Evolutionary conservation across 192 early-diverging fungal species (phyloP).

Genomic region (Gonapodya sp.): DNA sequence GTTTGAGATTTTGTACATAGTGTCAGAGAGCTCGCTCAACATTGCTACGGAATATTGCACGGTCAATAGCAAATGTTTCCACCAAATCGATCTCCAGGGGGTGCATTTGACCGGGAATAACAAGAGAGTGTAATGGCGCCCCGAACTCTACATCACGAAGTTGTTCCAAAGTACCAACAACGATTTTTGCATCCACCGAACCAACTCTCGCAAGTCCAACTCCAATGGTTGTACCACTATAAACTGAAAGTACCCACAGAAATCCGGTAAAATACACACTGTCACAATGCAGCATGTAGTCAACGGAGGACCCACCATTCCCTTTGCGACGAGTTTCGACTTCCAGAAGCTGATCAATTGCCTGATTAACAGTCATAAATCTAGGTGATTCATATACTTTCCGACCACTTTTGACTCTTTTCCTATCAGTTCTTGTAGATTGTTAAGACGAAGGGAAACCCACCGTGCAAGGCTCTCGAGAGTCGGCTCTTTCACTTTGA

Average conservation of each 20-base stretch:
- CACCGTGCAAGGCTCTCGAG: slow-evolving; percentile 87
- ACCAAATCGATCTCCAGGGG: slow-evolving; percentile 85
- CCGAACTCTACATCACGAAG: slow-evolving; percentile 84
- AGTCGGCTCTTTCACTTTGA: slow-evolving; percentile 97
- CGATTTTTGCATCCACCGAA: slow-evolving; percentile 68
- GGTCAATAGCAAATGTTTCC: slow-evolving; percentile 61
- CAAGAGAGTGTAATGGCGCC: slow-evolving; percentile 84
- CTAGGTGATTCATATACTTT: slow-evolving; percentile 95
- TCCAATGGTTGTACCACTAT: slow-evolving; percentile 66
- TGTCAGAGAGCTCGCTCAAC: too few species aligned
- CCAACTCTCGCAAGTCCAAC: slow-evolving; percentile 91
- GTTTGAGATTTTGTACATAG: too few species aligned
- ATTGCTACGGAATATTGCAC: slow-evolving; percentile 28
- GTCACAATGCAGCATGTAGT: background rate
- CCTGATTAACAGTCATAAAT: slow-evolving; percentile 93
- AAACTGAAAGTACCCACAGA: too few species aligned
- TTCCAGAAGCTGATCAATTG: slow-evolving; percentile 87
- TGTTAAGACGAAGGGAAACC: background rate
- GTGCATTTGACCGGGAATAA: slow-evolving; percentile 87
- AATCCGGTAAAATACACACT: background rate
- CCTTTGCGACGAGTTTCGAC: slow-evolving; percentile 71
- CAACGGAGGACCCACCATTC: slow-evolving; percentile 26
- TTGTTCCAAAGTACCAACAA: slow-evolving; percentile 77
- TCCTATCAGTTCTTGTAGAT: background rate
- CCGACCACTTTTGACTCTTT: slow-evolving; percentile 47